Evolutionary conservation across 2,329 filamentous ascomycete genomes (phyloP).

Genomic region (Colletotrichum euphorbiae): DNA sequence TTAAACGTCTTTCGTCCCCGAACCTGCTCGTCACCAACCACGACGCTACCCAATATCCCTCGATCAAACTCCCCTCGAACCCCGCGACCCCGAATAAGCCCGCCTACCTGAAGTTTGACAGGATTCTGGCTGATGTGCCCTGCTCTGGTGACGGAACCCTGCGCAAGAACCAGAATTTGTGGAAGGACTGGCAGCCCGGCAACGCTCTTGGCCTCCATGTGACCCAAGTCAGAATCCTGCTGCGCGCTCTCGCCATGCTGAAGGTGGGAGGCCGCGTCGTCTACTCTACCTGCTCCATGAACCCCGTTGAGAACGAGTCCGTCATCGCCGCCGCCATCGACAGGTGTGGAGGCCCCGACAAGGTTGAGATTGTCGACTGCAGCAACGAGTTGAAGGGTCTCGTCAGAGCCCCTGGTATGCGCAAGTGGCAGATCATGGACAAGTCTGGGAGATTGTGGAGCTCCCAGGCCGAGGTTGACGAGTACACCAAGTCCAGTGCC

Average conservation of each 20-base stretch:
- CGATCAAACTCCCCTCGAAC: constrained; percentile 80
- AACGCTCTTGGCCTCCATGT: constrained; percentile 88
- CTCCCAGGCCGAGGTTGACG: constrained; percentile 84
- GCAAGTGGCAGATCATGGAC: constrained; percentile 91
- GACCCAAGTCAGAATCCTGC: constrained; percentile 89
- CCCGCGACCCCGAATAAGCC: constrained; percentile 65
- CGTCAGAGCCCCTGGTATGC: constrained; percentile 81
- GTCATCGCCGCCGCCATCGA: constrained; percentile 90
- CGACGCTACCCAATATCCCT: constrained; percentile 95
- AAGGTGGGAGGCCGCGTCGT: constrained; percentile 95
- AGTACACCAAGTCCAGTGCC: constrained; percentile 70
- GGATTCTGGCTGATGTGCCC: constrained; percentile 95
- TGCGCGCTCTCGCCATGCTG: constrained; percentile 93
- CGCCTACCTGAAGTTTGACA: constrained; percentile 93
- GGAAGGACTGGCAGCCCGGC: constrained; percentile 93
- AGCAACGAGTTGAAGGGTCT: constrained; percentile 80
- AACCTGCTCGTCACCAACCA: constrained; percentile 98
- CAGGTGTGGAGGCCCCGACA: constrained; percentile 84
- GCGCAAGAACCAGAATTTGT: constrained; percentile 92
- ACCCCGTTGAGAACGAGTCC: constrained; percentile 96
- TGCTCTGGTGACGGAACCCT: constrained; percentile 96
- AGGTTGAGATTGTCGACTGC: constrained; percentile 88
- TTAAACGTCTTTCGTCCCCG: constrained; percentile 95
- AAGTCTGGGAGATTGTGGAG: constrained; percentile 83
- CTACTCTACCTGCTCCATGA: constrained; percentile 99